These are phyloP conservation scores for Asterella californica DNA, from an alignment of 225 moss, liverwort and hornwort genomes.

Conservation along the genomic window DNA sequence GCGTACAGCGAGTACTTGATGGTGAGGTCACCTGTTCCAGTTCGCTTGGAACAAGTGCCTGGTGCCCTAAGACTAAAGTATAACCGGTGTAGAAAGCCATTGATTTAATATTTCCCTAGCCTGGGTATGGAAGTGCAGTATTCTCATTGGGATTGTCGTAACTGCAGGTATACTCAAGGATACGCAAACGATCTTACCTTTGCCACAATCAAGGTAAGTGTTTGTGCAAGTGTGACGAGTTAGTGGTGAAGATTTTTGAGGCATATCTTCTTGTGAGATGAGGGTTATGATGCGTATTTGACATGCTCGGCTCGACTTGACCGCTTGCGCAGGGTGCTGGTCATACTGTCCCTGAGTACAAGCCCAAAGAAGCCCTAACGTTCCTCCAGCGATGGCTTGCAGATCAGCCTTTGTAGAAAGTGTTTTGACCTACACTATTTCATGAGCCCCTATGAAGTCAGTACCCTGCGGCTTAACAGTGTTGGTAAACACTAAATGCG, in stretches of 20 bases:
- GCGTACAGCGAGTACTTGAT: not conserved
- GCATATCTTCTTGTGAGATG: not conserved
- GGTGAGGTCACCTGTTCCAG: not conserved
- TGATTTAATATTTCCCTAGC: not conserved
- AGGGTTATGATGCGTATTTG: no score
- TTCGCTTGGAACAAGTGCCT: not conserved
- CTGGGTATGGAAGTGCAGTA: not conserved
- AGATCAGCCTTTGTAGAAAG: constrained; percentile 42
- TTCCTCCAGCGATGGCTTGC: constrained; percentile 68
- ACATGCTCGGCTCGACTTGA: no score
- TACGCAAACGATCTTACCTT: constrained; percentile 79
- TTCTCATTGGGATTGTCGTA: not conserved
- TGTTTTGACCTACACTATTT: no score
- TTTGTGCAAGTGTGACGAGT: not conserved
- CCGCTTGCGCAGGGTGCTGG: constrained; percentile 66
- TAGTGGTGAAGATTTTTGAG: not conserved
- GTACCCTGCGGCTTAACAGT: no score
- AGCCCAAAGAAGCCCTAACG: constrained; percentile 66
- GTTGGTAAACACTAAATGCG: no score
- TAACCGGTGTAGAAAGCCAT: no score
- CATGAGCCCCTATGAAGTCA: no score
- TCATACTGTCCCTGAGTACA: constrained; percentile 91
- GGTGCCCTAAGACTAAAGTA: not conserved
- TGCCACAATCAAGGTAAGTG: constrained; percentile 74
- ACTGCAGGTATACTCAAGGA: constrained; percentile 68